phyloP scores from a whole-genome alignment of 768 basidiomycete species.

The Tricholoma flavovirens region DNA sequence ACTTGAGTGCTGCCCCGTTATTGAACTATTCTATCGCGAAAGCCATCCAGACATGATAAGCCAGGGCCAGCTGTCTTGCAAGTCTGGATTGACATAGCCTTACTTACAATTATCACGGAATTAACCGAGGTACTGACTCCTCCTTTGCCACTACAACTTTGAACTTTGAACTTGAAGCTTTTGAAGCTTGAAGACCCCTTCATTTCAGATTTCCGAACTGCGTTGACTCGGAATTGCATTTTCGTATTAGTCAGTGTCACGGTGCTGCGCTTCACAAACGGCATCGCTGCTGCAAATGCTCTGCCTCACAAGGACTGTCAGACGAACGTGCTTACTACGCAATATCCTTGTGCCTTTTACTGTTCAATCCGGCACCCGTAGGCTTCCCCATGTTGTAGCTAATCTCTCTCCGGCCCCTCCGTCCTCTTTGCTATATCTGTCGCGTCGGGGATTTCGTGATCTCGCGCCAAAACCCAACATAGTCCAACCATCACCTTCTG shows the following conservation, averaged over 20 bases:
- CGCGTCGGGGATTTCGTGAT: conserved; percentile 12
- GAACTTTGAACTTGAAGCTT: too few species aligned
- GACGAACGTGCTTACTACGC: neutral
- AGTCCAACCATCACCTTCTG: conserved; percentile 5
- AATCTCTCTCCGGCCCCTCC: neutral
- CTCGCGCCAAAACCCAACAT: conserved; percentile 14
- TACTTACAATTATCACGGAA: too few species aligned
- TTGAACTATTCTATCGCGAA: too few species aligned
- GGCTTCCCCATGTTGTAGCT: neutral
- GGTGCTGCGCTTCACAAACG: neutral
- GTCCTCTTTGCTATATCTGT: neutral
- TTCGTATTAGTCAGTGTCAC: neutral
- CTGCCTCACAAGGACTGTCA: neutral
- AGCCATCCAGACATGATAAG: too few species aligned
- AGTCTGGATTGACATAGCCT: too few species aligned
- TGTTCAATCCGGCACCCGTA: neutral
- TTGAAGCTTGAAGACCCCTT: too few species aligned
- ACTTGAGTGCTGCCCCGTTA: too few species aligned
- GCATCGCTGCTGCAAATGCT: conserved; percentile 5
- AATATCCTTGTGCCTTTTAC: neutral
- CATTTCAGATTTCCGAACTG: too few species aligned
- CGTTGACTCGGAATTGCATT: neutral
- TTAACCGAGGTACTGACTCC: too few species aligned
- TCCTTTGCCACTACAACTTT: too few species aligned
- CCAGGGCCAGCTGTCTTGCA: too few species aligned